Base-by-base conservation (phyloP, 352 stramenopile genomes). In the Lagenidium sp. region DNA sequence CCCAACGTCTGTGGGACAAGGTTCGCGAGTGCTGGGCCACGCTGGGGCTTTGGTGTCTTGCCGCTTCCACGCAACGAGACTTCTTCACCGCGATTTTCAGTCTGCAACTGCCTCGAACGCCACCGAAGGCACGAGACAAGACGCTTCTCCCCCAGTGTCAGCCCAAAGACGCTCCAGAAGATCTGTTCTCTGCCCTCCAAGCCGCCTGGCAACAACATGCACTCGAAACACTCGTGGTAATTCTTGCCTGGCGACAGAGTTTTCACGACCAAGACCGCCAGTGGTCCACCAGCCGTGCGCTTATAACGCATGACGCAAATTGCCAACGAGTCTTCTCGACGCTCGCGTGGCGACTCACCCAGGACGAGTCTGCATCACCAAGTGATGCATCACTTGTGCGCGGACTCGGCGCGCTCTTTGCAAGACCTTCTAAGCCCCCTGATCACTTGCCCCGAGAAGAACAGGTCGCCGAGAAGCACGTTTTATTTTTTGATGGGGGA, bases 401-500 rank as follows among this genome's bases (percentile, higher is more conserved):
- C 28, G 28, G 28, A 32, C 28, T 8, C 28, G 8, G 8, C 28
- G 28, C 28, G 8, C 15, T 32, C 28, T 15, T 8, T 32, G 8
- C 28, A 8, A 32, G 28, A 13, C 28, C 28, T 13, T 15, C 28
- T 32, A 8, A 32, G 28, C 28, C 28, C 8, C 8, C 28, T 15
- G 32, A 61, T 7, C n/a, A n/a, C n/a, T n/a, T n/a, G n/a, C n/a
- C n/a, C n/a, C n/a, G n/a, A n/a, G n/a, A n/a, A n/a, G n/a, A n/a
- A n/a, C n/a, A n/a, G n/a, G n/a, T n/a, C n/a, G n/a, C 49, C 76
- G 24, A 47, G 46, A 8, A 53, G 68, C 32, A 41, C 40, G 3
- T 47, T 16, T 29, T 47, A 3, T 47, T 45, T 28, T 49, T 49
- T 16, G 44, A 51, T 21, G 44, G 44, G 7, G 44, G 44, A 6